Base-by-base conservation (phyloP, 1,284 basidiomycete genomes). In the Heliocybe sulcata region DNA sequence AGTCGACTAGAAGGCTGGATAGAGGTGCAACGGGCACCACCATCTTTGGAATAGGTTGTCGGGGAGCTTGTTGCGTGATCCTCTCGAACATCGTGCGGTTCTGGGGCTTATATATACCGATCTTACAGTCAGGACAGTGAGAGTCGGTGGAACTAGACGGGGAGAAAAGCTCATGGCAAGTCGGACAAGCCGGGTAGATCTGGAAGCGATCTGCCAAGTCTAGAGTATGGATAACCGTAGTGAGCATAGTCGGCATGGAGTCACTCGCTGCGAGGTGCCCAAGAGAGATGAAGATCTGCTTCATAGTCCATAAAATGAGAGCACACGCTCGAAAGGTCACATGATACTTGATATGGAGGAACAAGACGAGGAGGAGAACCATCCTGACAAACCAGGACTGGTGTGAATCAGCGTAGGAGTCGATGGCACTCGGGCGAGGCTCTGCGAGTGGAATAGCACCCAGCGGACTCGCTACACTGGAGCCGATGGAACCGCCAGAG, bases 321-420 rank as follows among this genome's bases (percentile, higher is more conserved):
- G 51, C 45, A 45, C 55, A 58, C 1, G 59, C 65, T 12, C 60
- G 59, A 45, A 66, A 65, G 1, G 66, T 58, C 38, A 68, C 57
- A 52, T 60, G 64, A 38, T 64, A 58, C 38, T 57, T 57, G 2
- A 62, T 60, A 51, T 67, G 61, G 2, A 68, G 60, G 38, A 58
- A 62, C 1, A 58, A 62, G n/a, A 59, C 58, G 3, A 67, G 53
- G 1, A 61, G 27, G n/a, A 63, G 42, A 23, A 60, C 52, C 22
- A 55, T 19, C 9, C 59, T 47, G 3, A 57, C 38, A 35, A 51
- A 59, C 62, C 61, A 61, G 25, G 16, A 23, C 14, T 35, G 19
- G 35, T 60, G 58, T 4, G 42, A 38, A 3, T 35, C 25, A 10
- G 23, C 25, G 35, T 55, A 48, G 22, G 47, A 49, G 6, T 27